A percentile compares a stretch with the other conserved stretches of the same genome.
Conservation (phyloP, 345 rosid genomes). For the Eucalyptus regnans region DNA sequence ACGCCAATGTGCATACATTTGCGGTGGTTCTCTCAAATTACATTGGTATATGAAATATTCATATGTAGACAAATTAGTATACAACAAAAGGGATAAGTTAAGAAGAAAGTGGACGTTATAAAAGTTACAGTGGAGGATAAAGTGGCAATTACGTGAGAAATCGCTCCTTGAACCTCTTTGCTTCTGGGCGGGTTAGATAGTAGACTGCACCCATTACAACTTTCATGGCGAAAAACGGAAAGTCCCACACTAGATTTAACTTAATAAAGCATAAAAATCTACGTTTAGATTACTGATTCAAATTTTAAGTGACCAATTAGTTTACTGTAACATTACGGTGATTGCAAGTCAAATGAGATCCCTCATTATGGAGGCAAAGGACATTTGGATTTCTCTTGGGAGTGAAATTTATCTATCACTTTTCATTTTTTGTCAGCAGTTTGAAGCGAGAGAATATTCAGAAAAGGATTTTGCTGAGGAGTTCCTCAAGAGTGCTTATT, state of each 20-base stretch:
- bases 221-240: not conserved
- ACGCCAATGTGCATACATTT: not conserved
- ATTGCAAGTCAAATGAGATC: not conserved
- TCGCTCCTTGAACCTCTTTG: not conserved
- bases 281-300: not conserved
- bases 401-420: not conserved
- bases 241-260: not conserved
- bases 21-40: not conserved
- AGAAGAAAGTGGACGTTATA: not conserved
- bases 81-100: too few species aligned
- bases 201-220: not conserved
- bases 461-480: not conserved
- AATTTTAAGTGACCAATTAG: not conserved
- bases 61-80: not conserved
- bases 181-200: rapidly evolving
- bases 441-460: not conserved
- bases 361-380: not conserved
- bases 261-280: not conserved
- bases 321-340: not conserved
- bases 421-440: not conserved
- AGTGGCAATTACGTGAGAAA: not conserved
- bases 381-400: not conserved
- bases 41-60: too few species aligned
- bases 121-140: not conserved
- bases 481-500: not conserved